phyloP scores from a whole-genome alignment of 345 rosid species.

The Schrenkiella parvula region DNA sequence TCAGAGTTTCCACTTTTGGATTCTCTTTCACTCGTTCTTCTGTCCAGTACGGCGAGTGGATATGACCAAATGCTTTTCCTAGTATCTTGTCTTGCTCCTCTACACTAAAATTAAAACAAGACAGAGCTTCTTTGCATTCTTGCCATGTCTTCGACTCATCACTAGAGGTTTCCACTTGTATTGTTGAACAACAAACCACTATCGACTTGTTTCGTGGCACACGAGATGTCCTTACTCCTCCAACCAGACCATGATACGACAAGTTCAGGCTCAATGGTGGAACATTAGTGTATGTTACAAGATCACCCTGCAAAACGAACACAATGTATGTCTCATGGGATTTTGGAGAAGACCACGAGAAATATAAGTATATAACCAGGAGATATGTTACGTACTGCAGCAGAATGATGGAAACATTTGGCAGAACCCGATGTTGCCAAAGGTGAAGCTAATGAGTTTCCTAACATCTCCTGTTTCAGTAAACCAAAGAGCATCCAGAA shows the following conservation, averaged over 20 bases:
- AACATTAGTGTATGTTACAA: slow-evolving; percentile 25
- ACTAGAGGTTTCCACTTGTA: slow-evolving; percentile 33
- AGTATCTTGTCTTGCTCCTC: slow-evolving; percentile 88
- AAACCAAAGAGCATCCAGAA: background rate
- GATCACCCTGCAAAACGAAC: slow-evolving; percentile 46
- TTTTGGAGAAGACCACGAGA: background rate
- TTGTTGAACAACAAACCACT: slow-evolving; percentile 37
- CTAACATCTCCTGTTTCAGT: slow-evolving; percentile 51
- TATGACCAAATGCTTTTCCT: slow-evolving; percentile 76
- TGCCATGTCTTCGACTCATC: slow-evolving; percentile 71
- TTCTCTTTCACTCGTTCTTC: slow-evolving; percentile 68
- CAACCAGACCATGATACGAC: slow-evolving; percentile 8
- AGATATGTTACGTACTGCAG: slow-evolving; percentile 34
- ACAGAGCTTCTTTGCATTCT: slow-evolving; percentile 66
- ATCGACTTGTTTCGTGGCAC: slow-evolving; percentile 43
- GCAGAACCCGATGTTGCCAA: slow-evolving; percentile 36
- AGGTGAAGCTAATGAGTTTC: slow-evolving; percentile 54
- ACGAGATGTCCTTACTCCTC: slow-evolving; percentile 16
- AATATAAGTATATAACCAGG: background rate
- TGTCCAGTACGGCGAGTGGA: slow-evolving; percentile 87
- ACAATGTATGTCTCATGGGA: background rate
- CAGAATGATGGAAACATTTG: slow-evolving; percentile 4
- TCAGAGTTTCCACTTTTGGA: slow-evolving; percentile 52
- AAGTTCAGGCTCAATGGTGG: slow-evolving; percentile 24
- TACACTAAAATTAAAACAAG: slow-evolving; percentile 49